phyloP scores from a whole-genome alignment of 768 basidiomycete species.

The Tubosaeta sp. region DNA sequence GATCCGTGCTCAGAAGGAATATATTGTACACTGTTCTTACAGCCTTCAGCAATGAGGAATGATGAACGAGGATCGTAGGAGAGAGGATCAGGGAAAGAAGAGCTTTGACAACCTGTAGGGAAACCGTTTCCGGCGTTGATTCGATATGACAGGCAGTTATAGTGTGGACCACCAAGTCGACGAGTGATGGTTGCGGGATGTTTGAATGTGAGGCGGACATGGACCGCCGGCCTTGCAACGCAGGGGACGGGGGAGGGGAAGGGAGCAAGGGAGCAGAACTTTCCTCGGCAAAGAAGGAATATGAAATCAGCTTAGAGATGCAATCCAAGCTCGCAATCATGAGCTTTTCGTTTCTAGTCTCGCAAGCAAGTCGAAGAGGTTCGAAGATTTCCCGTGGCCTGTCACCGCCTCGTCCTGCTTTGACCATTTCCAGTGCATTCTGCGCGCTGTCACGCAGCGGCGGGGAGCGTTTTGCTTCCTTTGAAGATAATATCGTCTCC shows the following conservation, averaged over 20 bases:
- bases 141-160: conserved; percentile 91
- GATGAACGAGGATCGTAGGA: conserved; percentile 83
- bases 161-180: conserved; percentile 92
- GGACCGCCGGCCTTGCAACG: conserved; percentile 38
- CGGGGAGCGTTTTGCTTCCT: conserved; percentile 79
- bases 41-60: conserved; percentile 92
- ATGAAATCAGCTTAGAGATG: conserved; percentile 94
- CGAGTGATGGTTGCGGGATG: conserved; percentile 66
- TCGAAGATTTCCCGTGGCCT: conserved; percentile 87
- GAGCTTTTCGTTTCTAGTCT: conserved; percentile 88
- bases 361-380: conserved; percentile 93
- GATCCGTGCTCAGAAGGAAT: conserved; percentile 84
- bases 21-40: conserved; percentile 98
- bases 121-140: conserved; percentile 83
- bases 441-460: conserved; percentile 83
- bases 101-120: conserved; percentile 95
- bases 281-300: conserved; percentile 90
- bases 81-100: conserved; percentile 87
- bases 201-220: conserved; percentile 44
- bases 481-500: conserved; percentile 81
- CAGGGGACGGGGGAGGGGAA: conserved; percentile 78
- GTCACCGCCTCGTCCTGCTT: conserved; percentile 68
- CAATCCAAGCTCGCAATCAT: conserved; percentile 97
- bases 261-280: conserved; percentile 42
- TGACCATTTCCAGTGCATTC: conserved; percentile 78